Conservation (phyloP, 345 rosid species). For the Crucihimalaya himalaica region DNA sequence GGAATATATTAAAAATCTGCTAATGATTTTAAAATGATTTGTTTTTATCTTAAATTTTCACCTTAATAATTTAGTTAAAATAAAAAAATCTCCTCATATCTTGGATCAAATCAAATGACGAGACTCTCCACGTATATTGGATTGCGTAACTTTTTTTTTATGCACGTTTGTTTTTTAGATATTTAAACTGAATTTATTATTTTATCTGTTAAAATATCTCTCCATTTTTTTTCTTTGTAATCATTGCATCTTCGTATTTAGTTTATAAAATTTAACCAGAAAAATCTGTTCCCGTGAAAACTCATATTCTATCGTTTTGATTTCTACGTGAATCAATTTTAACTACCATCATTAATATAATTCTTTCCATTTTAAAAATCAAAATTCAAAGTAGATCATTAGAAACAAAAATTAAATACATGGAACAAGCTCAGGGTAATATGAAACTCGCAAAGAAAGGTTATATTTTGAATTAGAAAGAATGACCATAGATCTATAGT, state of each 20-base stretch:
- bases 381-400: too few species aligned
- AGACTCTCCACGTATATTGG: background rate
- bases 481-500: background rate
- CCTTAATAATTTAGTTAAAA: background rate
- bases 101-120: background rate
- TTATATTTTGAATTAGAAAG: background rate
- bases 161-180: background rate
- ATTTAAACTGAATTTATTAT: background rate
- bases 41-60: background rate
- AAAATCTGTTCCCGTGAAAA: too few species aligned
- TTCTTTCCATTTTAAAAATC: too few species aligned
- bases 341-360: background rate
- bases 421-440: background rate
- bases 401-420: background rate
- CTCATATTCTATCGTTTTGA: background rate
- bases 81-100: background rate
- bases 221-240: background rate
- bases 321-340: too few species aligned
- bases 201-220: background rate
- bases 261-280: too few species aligned
- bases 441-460: background rate
- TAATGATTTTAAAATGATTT: background rate
- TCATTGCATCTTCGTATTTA: too few species aligned
- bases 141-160: background rate
- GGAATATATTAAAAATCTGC: background rate